These are phyloP conservation scores for Hypericum perforatum DNA, from an alignment of 345 rosid species.

Conservation along the genomic window DNA sequence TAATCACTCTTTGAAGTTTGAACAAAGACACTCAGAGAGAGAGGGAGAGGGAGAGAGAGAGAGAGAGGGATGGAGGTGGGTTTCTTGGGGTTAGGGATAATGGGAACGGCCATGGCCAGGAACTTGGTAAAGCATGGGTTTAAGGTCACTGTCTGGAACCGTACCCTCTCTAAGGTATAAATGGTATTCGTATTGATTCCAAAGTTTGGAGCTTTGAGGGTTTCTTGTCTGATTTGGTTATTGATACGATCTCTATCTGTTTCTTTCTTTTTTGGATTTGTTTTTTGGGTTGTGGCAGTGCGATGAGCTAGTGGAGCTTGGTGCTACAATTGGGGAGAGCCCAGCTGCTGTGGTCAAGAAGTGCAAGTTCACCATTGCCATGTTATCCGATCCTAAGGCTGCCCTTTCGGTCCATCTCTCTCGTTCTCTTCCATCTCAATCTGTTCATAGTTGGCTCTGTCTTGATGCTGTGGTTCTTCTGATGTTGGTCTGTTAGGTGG, in stretches of 20 bases:
- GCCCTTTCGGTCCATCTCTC: slow-evolving; percentile 52
- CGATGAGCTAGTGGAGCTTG: slow-evolving; percentile 76
- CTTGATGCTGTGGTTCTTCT: not conserved
- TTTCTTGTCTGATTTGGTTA: not conserved
- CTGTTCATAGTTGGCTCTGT: not conserved
- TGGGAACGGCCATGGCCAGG: slow-evolving; percentile 95
- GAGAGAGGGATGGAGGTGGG: slow-evolving; percentile 68
- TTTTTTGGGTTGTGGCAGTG: slow-evolving; percentile 37
- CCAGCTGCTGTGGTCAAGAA: slow-evolving; percentile 84
- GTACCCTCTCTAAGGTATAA: slow-evolving; percentile 77
- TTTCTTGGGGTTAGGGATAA: slow-evolving; percentile 85
- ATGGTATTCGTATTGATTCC: not conserved
- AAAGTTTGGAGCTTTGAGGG: not conserved
- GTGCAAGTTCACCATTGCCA: slow-evolving; percentile 75
- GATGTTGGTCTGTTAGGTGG: slow-evolving; percentile 46
- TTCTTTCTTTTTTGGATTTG: not conserved
- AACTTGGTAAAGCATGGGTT: slow-evolving; percentile 71
- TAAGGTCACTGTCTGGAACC: slow-evolving; percentile 93
- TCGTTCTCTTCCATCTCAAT: not conserved
- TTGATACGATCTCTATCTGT: not conserved
- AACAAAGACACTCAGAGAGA: too few relatives aligned
- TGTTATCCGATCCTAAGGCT: slow-evolving; percentile 85
- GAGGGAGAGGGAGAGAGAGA: slow-evolving; percentile 3
- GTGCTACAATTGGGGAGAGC: slow-evolving; percentile 66
- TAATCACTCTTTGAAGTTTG: too few relatives aligned